Base-by-base conservation (phyloP, 768 basidiomycete genomes). In the Pisolithus microcarpus region DNA sequence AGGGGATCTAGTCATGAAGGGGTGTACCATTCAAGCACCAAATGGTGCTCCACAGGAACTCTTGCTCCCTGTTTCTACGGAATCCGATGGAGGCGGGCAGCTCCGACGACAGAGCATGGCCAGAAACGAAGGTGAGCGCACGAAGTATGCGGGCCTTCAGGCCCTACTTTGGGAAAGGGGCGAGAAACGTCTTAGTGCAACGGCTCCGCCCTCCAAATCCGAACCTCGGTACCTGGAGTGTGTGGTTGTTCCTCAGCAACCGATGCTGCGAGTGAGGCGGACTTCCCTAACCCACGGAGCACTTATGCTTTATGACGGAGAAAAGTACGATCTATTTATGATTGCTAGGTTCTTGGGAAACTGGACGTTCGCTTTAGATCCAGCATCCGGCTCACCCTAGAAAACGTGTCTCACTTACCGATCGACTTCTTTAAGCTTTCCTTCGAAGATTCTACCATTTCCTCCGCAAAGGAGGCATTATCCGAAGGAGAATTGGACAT, bases 281-380 rank as follows among this genome's bases (percentile, higher is more conserved):
- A 89, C 86, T 15, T 91, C 89, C n/a, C 70, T 96, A 19, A 94
- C 88, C 1, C 92, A 96, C 58, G 92, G 91, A 1, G 91, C 94
- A 0, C 72, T 97, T 23, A 95, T 96, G 91, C 72, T 98, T 46
- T 97, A 95, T 61, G 81, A 95, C 44, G 96, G 96, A 31, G 96
- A 99, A 72, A 83, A 71, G 94, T 92, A 55, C 53, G 44, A 82
- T 70, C 6, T 5, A 15, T 34, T 50, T 24, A 21, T 23, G 55
- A 19, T 36, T 55, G 15, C 15, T n/a, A 6, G 46, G 21, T 28
- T 46, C 16, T 9, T 4, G 23, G 44, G 50, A 28, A 37, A 45
- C 50, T 47, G 54, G 49, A 52, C 55, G 45, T 61, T 50, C 28
- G 1, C 39, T 47, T 44, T 42, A 97, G 95, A 63, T 88, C 91